Conservation (phyloP, 2,329 filamentous ascomycete species). For the Colletotrichum destructivum region DNA sequence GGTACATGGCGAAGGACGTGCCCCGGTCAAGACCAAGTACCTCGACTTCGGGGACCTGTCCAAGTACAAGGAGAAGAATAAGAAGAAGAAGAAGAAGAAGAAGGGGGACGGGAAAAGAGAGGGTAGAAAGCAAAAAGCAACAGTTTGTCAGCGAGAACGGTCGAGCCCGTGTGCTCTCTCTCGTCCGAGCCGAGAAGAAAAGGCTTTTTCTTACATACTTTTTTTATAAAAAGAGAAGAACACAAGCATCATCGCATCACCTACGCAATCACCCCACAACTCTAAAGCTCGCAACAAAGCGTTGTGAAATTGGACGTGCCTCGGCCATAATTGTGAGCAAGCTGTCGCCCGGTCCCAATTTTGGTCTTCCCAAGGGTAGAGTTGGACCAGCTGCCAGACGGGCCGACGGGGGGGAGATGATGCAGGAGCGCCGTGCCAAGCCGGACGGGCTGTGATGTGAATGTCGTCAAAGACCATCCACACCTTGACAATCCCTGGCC, state of each 20-base stretch:
- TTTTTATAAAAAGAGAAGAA: not conserved
- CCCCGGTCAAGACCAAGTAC: slow-evolving; percentile 20
- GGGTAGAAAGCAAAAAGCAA: not conserved
- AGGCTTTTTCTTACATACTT: not conserved
- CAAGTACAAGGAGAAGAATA: not conserved
- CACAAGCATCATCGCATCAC: slow-evolving; percentile 3
- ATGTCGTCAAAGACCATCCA: not conserved
- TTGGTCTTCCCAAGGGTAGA: slow-evolving; percentile 1
- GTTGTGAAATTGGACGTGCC: not conserved
- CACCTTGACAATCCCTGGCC: no score
- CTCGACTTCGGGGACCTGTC: slow-evolving; percentile 15
- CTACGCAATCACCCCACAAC: not conserved
- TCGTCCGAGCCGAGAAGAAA: slow-evolving; percentile 21
- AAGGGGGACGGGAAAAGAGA: not conserved
- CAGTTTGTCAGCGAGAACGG: slow-evolving; percentile 3
- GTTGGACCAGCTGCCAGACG: slow-evolving; percentile 7
- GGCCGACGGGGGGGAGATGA: slow-evolving; percentile 16
- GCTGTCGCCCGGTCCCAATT: not conserved
- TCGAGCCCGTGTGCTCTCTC: slow-evolving; percentile 11
- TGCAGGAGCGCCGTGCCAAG: slow-evolving; percentile 11
- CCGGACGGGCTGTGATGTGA: not conserved
- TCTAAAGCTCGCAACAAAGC: not conserved
- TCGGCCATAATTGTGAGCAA: no score
- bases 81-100: no score
- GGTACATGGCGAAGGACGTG: slow-evolving; percentile 34